Conservation (phyloP, 1,139 yeast species). For the Hyphopichia burtonii region DNA sequence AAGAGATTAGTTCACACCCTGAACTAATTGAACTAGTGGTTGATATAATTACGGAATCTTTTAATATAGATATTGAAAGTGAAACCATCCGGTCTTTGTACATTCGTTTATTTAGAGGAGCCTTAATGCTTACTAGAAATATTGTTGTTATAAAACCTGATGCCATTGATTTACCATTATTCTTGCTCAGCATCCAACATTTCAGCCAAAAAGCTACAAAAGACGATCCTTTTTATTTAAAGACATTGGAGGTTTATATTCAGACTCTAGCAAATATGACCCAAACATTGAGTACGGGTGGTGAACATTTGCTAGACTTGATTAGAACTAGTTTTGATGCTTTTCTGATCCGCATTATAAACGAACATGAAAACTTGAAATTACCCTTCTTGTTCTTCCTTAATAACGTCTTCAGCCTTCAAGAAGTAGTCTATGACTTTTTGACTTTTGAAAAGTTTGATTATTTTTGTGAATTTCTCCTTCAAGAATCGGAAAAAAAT, state of each 20-base stretch:
- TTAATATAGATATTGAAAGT: background rate
- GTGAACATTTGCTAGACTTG: background rate
- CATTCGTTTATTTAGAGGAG: constrained; percentile 19
- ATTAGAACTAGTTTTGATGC: background rate
- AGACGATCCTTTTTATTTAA: constrained; percentile 10
- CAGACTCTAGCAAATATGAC: constrained; percentile 23
- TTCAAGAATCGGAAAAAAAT: background rate
- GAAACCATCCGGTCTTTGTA: constrained; percentile 5
- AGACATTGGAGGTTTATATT: constrained; percentile 16
- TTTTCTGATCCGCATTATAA: background rate
- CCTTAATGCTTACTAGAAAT: constrained; percentile 18
- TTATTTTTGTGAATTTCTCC: background rate
- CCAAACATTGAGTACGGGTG: background rate
- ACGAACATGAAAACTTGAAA: constrained; percentile 1
- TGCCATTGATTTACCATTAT: constrained; percentile 7
- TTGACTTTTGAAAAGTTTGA: constrained; percentile 7
- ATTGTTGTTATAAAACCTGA: constrained; percentile 9
- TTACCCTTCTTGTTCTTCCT: constrained; percentile 9
- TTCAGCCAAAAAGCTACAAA: constrained; percentile 6
- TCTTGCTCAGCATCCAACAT: constrained; percentile 10
- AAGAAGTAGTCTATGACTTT: constrained; percentile 7
- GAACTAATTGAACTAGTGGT: background rate
- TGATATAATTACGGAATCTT: constrained; percentile 3
- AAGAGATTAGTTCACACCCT: background rate
- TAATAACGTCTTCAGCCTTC: constrained; percentile 5